phyloP scores from a whole-genome alignment of 2,329 filamentous ascomycete species.

The Cercospora janseana region DNA sequence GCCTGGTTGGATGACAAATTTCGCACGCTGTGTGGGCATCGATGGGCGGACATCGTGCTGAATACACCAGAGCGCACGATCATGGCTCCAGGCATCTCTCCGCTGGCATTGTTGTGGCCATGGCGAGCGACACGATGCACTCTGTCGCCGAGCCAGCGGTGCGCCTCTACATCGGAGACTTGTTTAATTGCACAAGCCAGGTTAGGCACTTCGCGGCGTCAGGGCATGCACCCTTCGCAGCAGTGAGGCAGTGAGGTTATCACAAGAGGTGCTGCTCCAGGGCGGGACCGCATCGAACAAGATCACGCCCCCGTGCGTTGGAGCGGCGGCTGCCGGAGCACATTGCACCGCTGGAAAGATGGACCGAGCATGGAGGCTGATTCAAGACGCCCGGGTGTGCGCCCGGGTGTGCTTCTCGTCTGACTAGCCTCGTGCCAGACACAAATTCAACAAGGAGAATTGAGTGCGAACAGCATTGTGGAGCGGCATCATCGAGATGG shows the following conservation, averaged over 20 bases:
- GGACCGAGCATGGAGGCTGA: neutral
- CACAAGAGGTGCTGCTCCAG: no score
- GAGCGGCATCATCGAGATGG: neutral
- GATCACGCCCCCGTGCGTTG: no score
- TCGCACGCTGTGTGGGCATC: neutral
- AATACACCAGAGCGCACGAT: no score
- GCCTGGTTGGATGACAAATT: no score
- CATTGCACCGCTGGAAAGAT: neutral
- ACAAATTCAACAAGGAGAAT: neutral
- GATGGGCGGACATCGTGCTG: neutral
- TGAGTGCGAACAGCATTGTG: neutral
- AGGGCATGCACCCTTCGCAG: neutral
- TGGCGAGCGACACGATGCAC: neutral
- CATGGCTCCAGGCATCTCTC: neutral
- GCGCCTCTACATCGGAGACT: conserved; percentile 1
- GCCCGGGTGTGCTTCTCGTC: neutral
- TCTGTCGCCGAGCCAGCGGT: neutral
- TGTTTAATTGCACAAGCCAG: conserved; percentile 13
- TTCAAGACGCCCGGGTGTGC: no score
- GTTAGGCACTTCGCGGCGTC: conserved; percentile 2
- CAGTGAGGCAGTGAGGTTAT: no score
- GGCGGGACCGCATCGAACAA: no score
- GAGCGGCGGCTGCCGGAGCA: neutral
- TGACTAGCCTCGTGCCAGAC: neutral
- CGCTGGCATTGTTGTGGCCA: neutral